These are phyloP conservation scores for Hericium rajendrae DNA, from an alignment of 768 basidiomycete species.

Conservation along the genomic window DNA sequence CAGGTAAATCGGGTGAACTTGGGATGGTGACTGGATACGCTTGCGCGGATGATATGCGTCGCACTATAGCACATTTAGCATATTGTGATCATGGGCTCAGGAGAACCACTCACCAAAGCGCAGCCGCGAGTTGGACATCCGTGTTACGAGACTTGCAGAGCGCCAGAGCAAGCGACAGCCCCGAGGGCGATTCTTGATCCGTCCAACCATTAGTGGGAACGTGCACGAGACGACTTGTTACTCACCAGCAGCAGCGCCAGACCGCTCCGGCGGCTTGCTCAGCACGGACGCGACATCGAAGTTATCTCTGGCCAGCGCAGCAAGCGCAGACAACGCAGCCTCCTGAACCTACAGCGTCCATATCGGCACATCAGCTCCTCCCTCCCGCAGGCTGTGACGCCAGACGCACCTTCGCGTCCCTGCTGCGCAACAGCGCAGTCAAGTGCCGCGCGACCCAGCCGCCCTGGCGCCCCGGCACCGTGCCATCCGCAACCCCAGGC, in stretches of 20 bases:
- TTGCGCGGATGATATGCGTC: constrained; percentile 52
- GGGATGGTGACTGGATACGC: constrained; percentile 16
- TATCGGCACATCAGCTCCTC: background rate
- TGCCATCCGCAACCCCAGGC: constrained; percentile 30
- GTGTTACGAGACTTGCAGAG: constrained; percentile 48
- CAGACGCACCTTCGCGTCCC: constrained; percentile 39
- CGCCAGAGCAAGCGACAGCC: constrained; percentile 35
- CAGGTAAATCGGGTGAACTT: constrained; percentile 18
- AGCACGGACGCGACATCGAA: constrained; percentile 39
- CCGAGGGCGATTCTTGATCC: constrained; percentile 19
- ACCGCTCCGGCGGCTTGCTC: constrained; percentile 23
- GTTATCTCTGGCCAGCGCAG: constrained; percentile 59
- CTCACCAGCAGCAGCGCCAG: constrained; percentile 4
- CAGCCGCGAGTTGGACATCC: constrained; percentile 62
- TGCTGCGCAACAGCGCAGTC: constrained; percentile 34
- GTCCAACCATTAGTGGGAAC: background rate
- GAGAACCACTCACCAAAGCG: constrained; percentile 48
- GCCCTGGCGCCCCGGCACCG: constrained; percentile 27
- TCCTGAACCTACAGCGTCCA: constrained; percentile 44
- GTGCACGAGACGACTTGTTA: background rate
- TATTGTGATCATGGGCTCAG: background rate
- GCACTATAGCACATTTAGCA: constrained; percentile 29
- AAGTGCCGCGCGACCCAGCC: constrained; percentile 54
- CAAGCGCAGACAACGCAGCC: constrained; percentile 53
- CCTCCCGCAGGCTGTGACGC: background rate